phyloP scores from a whole-genome alignment of 352 stramenopile species.

The Phytophthora meadii region DNA sequence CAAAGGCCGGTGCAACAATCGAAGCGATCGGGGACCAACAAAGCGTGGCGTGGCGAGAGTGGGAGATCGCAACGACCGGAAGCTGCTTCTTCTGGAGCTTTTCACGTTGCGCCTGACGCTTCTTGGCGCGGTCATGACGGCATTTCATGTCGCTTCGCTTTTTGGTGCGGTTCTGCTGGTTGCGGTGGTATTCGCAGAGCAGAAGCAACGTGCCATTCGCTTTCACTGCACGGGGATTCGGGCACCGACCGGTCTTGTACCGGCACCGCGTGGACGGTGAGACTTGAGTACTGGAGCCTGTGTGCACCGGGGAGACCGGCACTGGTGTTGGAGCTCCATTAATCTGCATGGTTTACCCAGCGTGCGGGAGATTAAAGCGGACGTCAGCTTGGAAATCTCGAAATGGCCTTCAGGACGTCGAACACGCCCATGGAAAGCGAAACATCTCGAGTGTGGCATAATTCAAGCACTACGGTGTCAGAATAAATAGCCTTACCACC shows the following conservation, averaged over 20 bases:
- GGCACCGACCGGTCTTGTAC: conserved; percentile 86
- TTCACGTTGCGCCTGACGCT: conserved; percentile 51
- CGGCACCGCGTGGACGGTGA: conserved; percentile 48
- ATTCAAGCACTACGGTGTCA: conserved; percentile 7
- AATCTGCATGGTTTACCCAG: conserved; percentile 20
- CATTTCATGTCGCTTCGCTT: conserved; percentile 88
- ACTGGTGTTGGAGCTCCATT: conserved; percentile 4
- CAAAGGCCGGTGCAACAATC: conserved; percentile 13
- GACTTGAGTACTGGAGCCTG: not conserved
- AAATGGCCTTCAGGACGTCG: conserved; percentile 21
- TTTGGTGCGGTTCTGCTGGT: conserved; percentile 89
- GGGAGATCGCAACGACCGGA: not conserved
- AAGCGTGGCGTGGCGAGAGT: not conserved
- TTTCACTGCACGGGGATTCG: conserved; percentile 74
- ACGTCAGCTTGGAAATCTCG: conserved; percentile 23
- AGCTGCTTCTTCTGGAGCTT: conserved; percentile 24
- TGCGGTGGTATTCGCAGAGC: conserved; percentile 84
- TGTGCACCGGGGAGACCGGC: not conserved
- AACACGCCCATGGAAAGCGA: conserved; percentile 11
- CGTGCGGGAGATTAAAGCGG: conserved; percentile 4
- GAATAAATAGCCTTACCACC: conserved; percentile 35
- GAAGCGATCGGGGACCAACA: conserved; percentile 17
- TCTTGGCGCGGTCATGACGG: conserved; percentile 67
- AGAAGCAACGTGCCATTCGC: conserved; percentile 75
- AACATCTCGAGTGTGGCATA: conserved; percentile 15